Percentiles rank a stretch among this genome's conserved stretches.
These are phyloP conservation scores for Vachellia pachyceras DNA, from an alignment of 306 rosid genomes.

Conservation along the genomic window DNA sequence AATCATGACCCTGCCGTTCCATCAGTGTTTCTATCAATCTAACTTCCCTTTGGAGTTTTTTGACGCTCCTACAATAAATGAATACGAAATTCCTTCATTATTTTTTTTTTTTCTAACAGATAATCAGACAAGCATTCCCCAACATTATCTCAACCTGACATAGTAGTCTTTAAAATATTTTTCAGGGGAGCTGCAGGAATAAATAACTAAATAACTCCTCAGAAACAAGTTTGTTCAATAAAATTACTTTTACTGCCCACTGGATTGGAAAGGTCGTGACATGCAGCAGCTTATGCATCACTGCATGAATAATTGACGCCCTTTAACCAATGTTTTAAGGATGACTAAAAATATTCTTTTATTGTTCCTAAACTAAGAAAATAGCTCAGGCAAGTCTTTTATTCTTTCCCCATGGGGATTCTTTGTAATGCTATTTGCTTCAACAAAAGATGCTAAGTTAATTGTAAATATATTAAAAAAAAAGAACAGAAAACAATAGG, in stretches of 20 bases:
- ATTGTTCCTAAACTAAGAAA: neutral
- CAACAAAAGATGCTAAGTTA: neutral
- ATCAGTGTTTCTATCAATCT: slow-evolving; percentile 40
- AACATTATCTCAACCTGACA: slow-evolving; percentile 5
- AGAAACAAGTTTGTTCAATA: neutral
- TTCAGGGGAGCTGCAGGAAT: neutral
- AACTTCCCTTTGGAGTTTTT: slow-evolving; percentile 13
- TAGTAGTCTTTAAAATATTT: neutral
- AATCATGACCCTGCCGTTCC: slow-evolving; percentile 92
- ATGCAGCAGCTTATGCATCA: neutral
- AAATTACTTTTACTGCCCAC: neutral
- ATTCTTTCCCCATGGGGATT: neutral
- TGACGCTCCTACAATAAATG: slow-evolving; percentile 37
- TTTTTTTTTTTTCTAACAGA: neutral
- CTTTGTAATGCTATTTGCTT: neutral
- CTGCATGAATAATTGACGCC: neutral
- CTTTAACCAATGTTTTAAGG: neutral
- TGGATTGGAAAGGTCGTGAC: neutral
- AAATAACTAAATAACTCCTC: neutral
- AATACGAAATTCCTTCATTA: slow-evolving; percentile 3
- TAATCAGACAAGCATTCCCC: neutral
- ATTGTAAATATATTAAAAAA: neutral
- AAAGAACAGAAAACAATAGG: neutral
- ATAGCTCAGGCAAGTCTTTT: neutral
- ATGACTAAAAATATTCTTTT: neutral